Percentiles rank a stretch among this genome's conserved stretches.
Evolutionary conservation across 2,329 filamentous ascomycete species (phyloP).

Genomic region (Paracoccidioides lutzii): DNA sequence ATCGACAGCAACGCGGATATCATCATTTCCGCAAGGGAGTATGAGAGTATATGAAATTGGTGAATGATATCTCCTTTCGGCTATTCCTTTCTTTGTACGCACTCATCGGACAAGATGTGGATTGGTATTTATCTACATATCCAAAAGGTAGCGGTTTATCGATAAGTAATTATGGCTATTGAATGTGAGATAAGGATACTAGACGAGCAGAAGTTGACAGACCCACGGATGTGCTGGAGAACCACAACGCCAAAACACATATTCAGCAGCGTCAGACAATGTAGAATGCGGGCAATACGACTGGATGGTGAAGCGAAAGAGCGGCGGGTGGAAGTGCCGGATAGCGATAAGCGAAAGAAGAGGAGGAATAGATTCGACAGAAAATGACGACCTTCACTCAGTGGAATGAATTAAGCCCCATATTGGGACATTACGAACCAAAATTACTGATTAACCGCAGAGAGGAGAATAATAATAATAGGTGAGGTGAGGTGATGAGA

Average conservation of each 20-base stretch:
- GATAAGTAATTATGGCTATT: not conserved
- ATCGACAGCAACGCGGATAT: not conserved
- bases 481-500: not conserved
- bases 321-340: not conserved
- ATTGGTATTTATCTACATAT: not conserved
- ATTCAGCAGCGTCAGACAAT: not conserved
- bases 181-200: not conserved
- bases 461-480: not conserved
- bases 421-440: not conserved
- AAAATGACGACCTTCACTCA: not conserved
- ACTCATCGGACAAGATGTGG: not conserved
- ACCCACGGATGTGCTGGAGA: not conserved
- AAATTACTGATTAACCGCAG: not conserved
- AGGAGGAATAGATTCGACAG: not conserved
- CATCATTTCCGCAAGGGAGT: not conserved
- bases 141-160: too few relatives aligned
- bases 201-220: not conserved
- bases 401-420: not conserved
- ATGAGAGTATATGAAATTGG: not conserved
- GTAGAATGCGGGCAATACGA: not conserved
- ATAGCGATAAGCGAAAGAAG: not conserved
- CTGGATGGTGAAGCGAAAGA: not conserved
- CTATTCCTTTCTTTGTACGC: not conserved
- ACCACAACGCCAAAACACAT: not conserved
- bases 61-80: not conserved